Base-by-base conservation (phyloP, 805 yeast genomes). In the Kluyveromyces dobzhanskii region DNA sequence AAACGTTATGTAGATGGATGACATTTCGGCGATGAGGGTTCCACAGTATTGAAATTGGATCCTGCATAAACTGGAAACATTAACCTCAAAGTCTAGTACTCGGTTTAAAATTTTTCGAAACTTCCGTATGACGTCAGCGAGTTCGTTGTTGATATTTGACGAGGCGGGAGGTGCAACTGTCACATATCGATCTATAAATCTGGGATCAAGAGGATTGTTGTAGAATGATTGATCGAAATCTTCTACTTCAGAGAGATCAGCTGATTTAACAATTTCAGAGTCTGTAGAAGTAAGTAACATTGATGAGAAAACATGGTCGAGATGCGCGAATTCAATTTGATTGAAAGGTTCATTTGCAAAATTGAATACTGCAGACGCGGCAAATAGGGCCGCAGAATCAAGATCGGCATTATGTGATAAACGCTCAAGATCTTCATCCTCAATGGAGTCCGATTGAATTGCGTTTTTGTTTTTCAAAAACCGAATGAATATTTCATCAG, bases 11-110 rank as follows among this genome's bases (percentile, higher is more conserved):
- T 54, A 53, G 7, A 54, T 49, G 30, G 56, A 59, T 4, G 59
- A 49, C 64, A 59, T 59, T 41, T 57, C 61, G 37, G 56, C 60
- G 4, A 59, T 40, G 13, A 59, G 37, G 38, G 57, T 57, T 1
- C 64, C 64, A 4, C 63, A 56, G 39, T 57, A 59, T 39, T 59
- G 64, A 31, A 56, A 58, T 40, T 59, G 63, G 11, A 59, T 54
- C 28, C 64, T 44, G n/a, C 61, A 60, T 35, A 59, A 46, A 40
- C 63, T 58, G 14, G 63, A 61, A 16, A 59, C 62, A 36, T 59
- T 59, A 1, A 57, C 62, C 41, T 59, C 63, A 43, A 59, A 59
- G 41, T 59, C 64, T 32, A 53, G 56, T 3, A 56, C 51, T 10
- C 60, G 50, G 29, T 58, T 62, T 40, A 53, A 54, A 13, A 59